Evolutionary conservation across 2,329 filamentous ascomycete genomes (phyloP).

Genomic region (Penicillium sp.): DNA sequence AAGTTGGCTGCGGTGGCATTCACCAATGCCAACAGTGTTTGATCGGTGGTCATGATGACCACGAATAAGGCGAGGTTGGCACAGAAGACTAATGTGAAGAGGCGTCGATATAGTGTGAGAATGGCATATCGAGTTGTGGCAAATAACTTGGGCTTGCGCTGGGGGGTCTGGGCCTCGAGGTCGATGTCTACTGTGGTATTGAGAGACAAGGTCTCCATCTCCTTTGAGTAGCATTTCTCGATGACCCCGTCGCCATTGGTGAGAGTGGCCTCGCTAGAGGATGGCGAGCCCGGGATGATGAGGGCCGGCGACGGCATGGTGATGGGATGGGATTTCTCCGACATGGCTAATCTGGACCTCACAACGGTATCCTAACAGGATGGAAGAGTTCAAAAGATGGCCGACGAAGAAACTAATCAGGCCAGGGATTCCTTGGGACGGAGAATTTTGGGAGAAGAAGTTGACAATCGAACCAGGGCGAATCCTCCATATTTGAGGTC

Average conservation of each 20-base stretch:
- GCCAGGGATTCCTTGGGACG: neutral
- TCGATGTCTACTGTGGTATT: constrained; percentile 14
- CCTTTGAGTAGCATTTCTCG: constrained; percentile 14
- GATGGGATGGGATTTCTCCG: constrained; percentile 17
- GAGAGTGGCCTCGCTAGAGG: constrained; percentile 21
- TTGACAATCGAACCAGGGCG: constrained; percentile 21
- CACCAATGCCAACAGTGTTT: constrained; percentile 37
- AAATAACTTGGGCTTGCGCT: constrained; percentile 25
- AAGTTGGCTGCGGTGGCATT: constrained; percentile 48
- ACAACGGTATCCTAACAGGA: neutral
- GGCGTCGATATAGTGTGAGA: constrained; percentile 43
- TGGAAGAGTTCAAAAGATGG: constrained; percentile 19
- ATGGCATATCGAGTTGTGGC: constrained; percentile 36
- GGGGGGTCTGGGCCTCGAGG: constrained; percentile 29
- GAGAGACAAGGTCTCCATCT: constrained; percentile 6
- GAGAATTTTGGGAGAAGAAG: constrained; percentile 1
- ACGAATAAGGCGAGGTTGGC: constrained; percentile 41
- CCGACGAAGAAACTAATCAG: constrained; percentile 6
- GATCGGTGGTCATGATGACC: constrained; percentile 34
- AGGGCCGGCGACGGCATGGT: constrained; percentile 10
- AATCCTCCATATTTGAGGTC: constrained; percentile 4
- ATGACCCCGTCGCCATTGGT: constrained; percentile 18
- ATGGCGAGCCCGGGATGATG: constrained; percentile 1
- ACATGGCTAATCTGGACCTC: constrained; percentile 15
- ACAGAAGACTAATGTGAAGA: constrained; percentile 42